Percentiles rank a stretch among this genome's conserved stretches.
These are phyloP conservation scores for Chrysoporthe deuterocubensis DNA, from an alignment of 2,329 filamentous ascomycete species.

Conservation along the genomic window DNA sequence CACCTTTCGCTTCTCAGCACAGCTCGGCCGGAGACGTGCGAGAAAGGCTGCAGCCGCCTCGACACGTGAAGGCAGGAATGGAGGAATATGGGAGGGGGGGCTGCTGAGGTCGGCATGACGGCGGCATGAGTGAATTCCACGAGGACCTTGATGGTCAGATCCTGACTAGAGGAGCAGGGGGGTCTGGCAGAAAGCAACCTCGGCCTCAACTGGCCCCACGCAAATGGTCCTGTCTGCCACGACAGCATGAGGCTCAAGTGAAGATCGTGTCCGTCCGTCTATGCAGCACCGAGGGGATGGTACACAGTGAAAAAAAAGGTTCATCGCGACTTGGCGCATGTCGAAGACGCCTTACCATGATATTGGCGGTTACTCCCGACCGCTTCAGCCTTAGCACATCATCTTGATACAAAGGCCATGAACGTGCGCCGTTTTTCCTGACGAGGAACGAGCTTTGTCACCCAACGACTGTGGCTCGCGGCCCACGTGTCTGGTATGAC, in stretches of 20 bases:
- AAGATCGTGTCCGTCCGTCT: not conserved
- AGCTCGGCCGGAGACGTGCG: too few relatives aligned
- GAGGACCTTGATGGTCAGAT: slow-evolving; percentile 17
- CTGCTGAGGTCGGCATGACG: not conserved
- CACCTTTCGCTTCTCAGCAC: too few relatives aligned
- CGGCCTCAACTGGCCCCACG: not conserved
- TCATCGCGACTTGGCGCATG: not conserved
- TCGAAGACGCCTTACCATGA: not conserved
- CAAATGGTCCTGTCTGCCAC: not conserved
- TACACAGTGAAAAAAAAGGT: not conserved
- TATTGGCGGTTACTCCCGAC: not conserved
- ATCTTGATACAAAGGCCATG: not conserved
- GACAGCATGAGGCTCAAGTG: not conserved
- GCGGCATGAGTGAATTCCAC: not conserved
- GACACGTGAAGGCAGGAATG: not conserved
- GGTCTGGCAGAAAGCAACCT: not conserved
- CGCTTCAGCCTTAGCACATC: not conserved
- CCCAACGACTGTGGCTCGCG: not conserved
- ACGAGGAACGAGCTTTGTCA: not conserved
- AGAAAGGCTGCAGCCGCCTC: too few relatives aligned
- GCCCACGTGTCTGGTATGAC: not conserved
- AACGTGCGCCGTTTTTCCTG: not conserved
- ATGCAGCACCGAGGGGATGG: not conserved
- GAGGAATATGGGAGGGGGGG: not conserved
- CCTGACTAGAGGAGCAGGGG: not conserved